These are phyloP conservation scores for Fusarium sp. DNA, from an alignment of 2,329 filamentous ascomycete genomes.

Conservation along the genomic window DNA sequence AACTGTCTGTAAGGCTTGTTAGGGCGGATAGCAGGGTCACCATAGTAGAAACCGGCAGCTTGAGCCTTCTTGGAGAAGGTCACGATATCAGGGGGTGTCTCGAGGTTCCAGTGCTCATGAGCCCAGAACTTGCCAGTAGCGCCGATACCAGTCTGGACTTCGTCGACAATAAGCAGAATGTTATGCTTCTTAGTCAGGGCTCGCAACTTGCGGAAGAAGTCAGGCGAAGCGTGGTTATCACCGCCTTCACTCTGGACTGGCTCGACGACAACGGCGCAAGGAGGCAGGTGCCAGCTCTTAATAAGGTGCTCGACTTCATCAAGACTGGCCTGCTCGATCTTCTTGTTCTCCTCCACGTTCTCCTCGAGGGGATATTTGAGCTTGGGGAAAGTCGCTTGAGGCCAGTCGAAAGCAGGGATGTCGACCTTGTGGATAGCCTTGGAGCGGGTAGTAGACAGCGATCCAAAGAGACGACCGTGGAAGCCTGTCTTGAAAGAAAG, in stretches of 20 bases:
- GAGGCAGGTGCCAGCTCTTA: conserved; percentile 79
- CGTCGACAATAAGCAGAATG: conserved; percentile 89
- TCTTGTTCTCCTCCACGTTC: conserved; percentile 81
- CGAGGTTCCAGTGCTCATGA: conserved; percentile 91
- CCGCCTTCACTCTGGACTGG: conserved; percentile 94
- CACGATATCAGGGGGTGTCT: conserved; percentile 86
- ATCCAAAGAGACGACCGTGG: conserved; percentile 90
- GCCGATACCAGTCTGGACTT: conserved; percentile 93
- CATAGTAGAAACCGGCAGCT: conserved; percentile 91
- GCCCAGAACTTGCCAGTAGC: conserved; percentile 97
- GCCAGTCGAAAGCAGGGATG: conserved; percentile 95
- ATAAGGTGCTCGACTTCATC: conserved; percentile 86
- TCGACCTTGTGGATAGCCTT: conserved; percentile 96
- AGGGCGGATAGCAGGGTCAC: conserved; percentile 79
- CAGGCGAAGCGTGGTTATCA: conserved; percentile 90
- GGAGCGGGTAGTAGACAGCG: conserved; percentile 86
- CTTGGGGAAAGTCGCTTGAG: conserved; percentile 84
- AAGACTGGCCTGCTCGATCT: conserved; percentile 81
- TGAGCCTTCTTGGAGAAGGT: conserved; percentile 97
- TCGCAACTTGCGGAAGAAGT: conserved; percentile 87
- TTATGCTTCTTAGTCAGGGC: conserved; percentile 80
- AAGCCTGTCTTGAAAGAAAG: conserved; percentile 89
- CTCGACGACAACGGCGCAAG: conserved; percentile 85
- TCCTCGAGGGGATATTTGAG: conserved; percentile 89
- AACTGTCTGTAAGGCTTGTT: conserved; percentile 97